phyloP scores from a whole-genome alignment of 2,329 filamentous ascomycete genomes.

The Phyllosticta capitalensis region DNA sequence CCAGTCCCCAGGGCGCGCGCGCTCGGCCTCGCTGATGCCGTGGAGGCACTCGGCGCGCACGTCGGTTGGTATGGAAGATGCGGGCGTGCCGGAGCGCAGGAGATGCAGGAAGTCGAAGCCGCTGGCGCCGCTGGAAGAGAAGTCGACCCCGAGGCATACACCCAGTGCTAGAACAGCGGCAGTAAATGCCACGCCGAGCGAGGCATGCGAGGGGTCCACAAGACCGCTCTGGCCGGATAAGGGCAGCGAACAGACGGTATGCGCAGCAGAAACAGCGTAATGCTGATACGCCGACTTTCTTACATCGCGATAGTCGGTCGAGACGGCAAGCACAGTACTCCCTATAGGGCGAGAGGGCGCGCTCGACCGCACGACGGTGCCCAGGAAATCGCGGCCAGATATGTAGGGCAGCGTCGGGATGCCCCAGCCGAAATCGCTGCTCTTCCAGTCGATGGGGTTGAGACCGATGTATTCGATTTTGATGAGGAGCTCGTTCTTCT shows the following conservation, averaged over 20 bases:
- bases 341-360: not conserved
- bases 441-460: conserved; percentile 69
- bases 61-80: conserved; percentile 47
- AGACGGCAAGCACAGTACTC: conserved; percentile 47
- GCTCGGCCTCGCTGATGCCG: conserved; percentile 42
- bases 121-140: conserved; percentile 34
- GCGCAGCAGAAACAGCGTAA: conserved; percentile 55
- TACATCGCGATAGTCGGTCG: conserved; percentile 64
- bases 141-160: conserved; percentile 61
- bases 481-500: conserved; percentile 48
- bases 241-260: conserved; percentile 56
- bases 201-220: conserved; percentile 45
- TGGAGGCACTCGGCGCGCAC: conserved; percentile 54
- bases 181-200: conserved; percentile 62
- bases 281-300: conserved; percentile 65
- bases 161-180: conserved; percentile 58
- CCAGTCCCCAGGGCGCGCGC: conserved; percentile 55
- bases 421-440: conserved; percentile 56
- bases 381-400: conserved; percentile 60
- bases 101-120: conserved; percentile 52
- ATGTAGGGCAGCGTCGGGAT: conserved; percentile 60
- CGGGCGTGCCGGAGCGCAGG: conserved; percentile 36
- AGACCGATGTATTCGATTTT: conserved; percentile 56
- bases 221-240: too few species aligned
- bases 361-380: conserved; percentile 46